These are phyloP conservation scores for Penicillium brevicompactum DNA, from an alignment of 2,329 filamentous ascomycete genomes.

Conservation along the genomic window DNA sequence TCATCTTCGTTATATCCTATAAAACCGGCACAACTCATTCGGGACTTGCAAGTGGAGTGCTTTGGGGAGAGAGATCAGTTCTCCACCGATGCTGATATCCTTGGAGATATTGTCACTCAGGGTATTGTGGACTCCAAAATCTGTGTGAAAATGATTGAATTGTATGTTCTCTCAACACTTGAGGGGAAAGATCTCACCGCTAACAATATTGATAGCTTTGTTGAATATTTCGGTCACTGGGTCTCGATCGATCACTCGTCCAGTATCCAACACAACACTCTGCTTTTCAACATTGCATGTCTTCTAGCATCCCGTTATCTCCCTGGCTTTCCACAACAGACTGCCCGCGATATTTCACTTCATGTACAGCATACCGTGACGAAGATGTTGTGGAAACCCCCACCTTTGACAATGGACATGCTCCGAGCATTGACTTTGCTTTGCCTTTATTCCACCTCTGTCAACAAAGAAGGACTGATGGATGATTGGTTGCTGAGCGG, in stretches of 20 bases:
- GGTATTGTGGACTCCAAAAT: constrained; percentile 35
- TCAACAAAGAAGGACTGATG: constrained; percentile 37
- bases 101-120: constrained; percentile 30
- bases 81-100: constrained; percentile 23
- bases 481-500: constrained; percentile 41
- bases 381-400: constrained; percentile 32
- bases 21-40: constrained; percentile 35
- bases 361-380: constrained; percentile 35
- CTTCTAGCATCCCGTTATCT: constrained; percentile 37
- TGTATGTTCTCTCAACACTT: constrained; percentile 22
- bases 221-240: constrained; percentile 36
- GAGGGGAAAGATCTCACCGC: neutral
- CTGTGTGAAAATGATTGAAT: constrained; percentile 34
- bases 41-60: constrained; percentile 35
- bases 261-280: constrained; percentile 33
- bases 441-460: constrained; percentile 34
- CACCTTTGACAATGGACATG: constrained; percentile 33
- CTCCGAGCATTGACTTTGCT: constrained; percentile 36
- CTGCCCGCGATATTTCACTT: constrained; percentile 32
- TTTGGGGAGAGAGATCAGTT: constrained; percentile 29
- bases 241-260: constrained; percentile 33
- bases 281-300: constrained; percentile 38
- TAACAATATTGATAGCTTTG: constrained; percentile 25
- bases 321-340: constrained; percentile 31
- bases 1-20: constrained; percentile 25